Evolutionary conservation across 1,284 basidiomycete genomes (phyloP), one percentile per base, ranked within the genome.

Genomic region (Sporisorium reilianum): DNA sequence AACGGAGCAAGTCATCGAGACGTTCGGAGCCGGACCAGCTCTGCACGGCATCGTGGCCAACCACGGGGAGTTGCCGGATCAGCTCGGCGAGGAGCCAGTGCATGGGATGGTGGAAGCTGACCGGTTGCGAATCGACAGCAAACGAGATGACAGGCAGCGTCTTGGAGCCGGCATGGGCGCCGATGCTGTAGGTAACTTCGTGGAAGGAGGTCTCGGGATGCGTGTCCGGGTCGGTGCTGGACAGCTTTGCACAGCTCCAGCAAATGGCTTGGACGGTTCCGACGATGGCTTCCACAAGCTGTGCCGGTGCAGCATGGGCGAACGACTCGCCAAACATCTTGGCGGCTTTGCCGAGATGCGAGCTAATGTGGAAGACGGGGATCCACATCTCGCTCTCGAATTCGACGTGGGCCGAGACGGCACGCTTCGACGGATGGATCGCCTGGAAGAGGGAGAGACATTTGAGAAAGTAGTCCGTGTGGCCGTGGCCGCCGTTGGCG

Each of bases 31-130:
- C 73, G 7, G 64, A 55, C 56, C 59, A 64, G 20, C 20, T 44
- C 41, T 69, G 75, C 53, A 74, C 50, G 10, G 28, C 44, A 9
- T 59, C 55, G 25, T 68, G 63, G 2, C 69, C 62, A 22, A 68
- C 69, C 25, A 63, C 51, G n/a, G 72, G 50, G 26, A 81, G 60
- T 40, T 83, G 75, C 85, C 95, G 95, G 84, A 94, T 88, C 63
- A 97, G 86, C 85, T 98, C 96, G 22, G 94, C 93, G 48, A 97
- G 87, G 23, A 97, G 87, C 91, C 95, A 95, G 81, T 95, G 93
- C 68, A 97, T 85, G 22, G 95, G 94, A 84, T 98, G 94, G 83
- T 98, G 96, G 85, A 97, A 98, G 85, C 93, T 94, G 63, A 82
- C 79, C 7, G 79, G 70, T 56, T 80, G 72, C 28, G 65, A 51